A percentile compares a stretch with the other conserved stretches of the same genome.
These are phyloP conservation scores for Penicillium occitanis DNA, from an alignment of 2,329 filamentous ascomycete genomes.

Conservation along the genomic window DNA sequence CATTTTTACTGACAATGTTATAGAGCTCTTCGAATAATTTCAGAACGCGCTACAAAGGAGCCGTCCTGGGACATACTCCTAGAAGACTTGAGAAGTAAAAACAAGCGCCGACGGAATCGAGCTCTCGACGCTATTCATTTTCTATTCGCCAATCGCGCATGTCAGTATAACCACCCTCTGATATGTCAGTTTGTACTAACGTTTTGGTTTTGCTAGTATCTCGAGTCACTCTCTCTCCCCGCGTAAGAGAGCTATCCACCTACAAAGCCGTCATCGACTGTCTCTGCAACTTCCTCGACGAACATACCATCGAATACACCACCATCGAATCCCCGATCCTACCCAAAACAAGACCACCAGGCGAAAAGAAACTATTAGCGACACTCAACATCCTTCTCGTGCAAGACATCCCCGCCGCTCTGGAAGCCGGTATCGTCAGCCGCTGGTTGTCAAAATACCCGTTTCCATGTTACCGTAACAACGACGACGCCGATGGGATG, in stretches of 20 bases:
- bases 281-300: conserved; percentile 42
- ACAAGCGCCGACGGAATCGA: conserved; percentile 38
- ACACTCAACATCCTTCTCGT: conserved; percentile 64
- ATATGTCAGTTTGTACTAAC: not conserved
- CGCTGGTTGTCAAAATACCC: conserved; percentile 73
- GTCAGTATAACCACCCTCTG: conserved; percentile 26
- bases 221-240: conserved; percentile 36
- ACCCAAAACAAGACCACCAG: conserved; percentile 41
- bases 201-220: conserved; percentile 30
- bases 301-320: conserved; percentile 38
- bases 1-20: conserved; percentile 31
- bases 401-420: conserved; percentile 56
- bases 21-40: conserved; percentile 48
- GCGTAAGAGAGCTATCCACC: conserved; percentile 37
- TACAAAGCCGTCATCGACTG: conserved; percentile 44
- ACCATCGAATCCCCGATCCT: conserved; percentile 40
- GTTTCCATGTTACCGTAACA: conserved; percentile 58
- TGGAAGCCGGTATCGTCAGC: conserved; percentile 66
- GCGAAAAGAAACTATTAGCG: conserved; percentile 44
- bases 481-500: conserved; percentile 37
- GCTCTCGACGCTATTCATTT: conserved; percentile 48
- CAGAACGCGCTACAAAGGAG: conserved; percentile 45
- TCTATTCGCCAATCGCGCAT: conserved; percentile 41
- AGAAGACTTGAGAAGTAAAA: conserved; percentile 41
- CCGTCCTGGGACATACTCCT: conserved; percentile 42